phyloP scores from a whole-genome alignment of 352 stramenopile species.

The Sclerospora graminicola region DNA sequence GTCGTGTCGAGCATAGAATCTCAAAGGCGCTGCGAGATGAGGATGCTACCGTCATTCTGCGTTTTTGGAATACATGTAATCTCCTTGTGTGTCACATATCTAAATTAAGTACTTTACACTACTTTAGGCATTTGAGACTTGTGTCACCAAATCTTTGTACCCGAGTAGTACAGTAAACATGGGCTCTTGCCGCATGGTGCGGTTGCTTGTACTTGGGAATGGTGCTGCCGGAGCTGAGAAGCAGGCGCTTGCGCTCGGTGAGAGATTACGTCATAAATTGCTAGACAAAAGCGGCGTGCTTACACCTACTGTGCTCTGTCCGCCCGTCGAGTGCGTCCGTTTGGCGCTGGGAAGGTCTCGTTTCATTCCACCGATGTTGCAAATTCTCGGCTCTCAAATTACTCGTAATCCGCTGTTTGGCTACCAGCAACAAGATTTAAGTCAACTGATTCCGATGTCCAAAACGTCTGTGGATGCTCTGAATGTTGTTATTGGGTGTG shows the following conservation, averaged over 20 bases:
- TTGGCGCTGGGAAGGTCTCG: constrained; percentile 23
- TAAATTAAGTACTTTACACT: too few species aligned
- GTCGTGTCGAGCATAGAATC: constrained; percentile 31
- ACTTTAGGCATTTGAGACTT: too few species aligned
- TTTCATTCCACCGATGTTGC: constrained; percentile 30
- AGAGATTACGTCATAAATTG: constrained; percentile 20
- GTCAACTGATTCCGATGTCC: background rate
- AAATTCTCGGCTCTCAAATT: constrained; percentile 26
- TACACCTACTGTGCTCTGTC: background rate
- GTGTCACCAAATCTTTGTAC: too few species aligned
- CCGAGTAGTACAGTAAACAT: background rate
- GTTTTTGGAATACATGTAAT: too few species aligned
- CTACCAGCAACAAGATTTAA: constrained; percentile 16
- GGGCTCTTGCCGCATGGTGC: constrained; percentile 7
- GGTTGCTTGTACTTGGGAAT: constrained; percentile 60
- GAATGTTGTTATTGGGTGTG: constrained; percentile 58
- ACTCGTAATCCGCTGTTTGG: constrained; percentile 38
- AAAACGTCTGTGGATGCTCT: background rate
- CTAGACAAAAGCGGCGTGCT: background rate
- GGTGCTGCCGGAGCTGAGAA: constrained; percentile 66
- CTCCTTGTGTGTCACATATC: too few species aligned
- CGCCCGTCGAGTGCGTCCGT: constrained; percentile 18
- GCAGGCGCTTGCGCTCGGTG: constrained; percentile 49
- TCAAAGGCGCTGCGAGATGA: constrained; percentile 14
- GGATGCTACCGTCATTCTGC: too few species aligned